These are phyloP conservation scores for Trichoderma endophyticum DNA, from an alignment of 2,329 filamentous ascomycete species.

Conservation along the genomic window DNA sequence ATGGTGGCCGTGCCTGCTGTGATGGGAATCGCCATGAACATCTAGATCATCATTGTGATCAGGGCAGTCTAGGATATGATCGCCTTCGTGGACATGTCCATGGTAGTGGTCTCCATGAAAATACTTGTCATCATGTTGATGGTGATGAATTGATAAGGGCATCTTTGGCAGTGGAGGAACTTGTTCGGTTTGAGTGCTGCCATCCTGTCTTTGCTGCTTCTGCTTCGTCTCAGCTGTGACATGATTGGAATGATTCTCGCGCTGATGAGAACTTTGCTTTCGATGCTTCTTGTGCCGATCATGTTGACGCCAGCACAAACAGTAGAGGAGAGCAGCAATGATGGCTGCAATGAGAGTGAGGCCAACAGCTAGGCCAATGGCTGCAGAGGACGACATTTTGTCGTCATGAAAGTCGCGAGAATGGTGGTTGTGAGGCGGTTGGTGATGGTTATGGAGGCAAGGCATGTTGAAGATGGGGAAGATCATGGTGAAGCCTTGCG, in stretches of 20 bases:
- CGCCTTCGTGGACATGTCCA: neutral
- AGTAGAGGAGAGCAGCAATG: neutral
- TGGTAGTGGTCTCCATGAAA: conserved; percentile 4
- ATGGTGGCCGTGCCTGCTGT: neutral
- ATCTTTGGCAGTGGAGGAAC: neutral
- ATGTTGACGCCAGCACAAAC: conserved; percentile 10
- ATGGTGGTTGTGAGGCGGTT: neutral
- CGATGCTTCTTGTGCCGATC: neutral
- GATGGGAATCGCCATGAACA: neutral
- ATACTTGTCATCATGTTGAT: conserved; percentile 11
- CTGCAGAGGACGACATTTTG: conserved; percentile 1
- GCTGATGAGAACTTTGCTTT: neutral
- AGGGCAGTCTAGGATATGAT: neutral
- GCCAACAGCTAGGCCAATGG: conserved; percentile 8
- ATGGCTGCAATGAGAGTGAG: neutral
- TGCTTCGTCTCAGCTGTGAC: neutral
- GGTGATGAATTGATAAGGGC: neutral
- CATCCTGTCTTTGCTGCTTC: neutral
- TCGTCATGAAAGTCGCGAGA: neutral
- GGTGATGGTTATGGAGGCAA: neutral
- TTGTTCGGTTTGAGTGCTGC: neutral
- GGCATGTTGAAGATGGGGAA: conserved; percentile 11
- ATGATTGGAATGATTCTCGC: neutral
- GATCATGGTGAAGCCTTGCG: neutral
- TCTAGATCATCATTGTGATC: neutral